Base-by-base conservation (phyloP, 2,329 filamentous ascomycete species). In the Geosmithia flava region DNA sequence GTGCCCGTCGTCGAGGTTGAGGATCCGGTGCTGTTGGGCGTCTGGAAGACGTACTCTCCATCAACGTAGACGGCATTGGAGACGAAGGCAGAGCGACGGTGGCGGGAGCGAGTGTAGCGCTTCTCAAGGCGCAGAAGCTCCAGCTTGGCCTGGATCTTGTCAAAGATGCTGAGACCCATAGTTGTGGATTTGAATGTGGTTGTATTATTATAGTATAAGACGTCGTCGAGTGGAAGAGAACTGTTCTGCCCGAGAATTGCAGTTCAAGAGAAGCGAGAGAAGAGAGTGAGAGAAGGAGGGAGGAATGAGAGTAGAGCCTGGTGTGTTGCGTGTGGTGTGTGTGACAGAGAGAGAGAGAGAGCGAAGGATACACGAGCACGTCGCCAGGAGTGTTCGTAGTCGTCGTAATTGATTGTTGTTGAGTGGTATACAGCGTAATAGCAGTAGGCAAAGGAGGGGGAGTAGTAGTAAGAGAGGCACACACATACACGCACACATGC, bases 101-200 rank as follows among this genome's bases (percentile, higher is more conserved):
- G 69, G 59, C 91, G 88, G 63, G 88, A 85, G 59, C 85, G 85
- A 47, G 90, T 94, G 74, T 97, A 97, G 58, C 88, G 85, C 71
- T 96, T 85, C 71, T 97, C 91, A 56, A 97, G 83, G 46, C 89
- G 87, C 75, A 95, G 93, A 60, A 97, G 80, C 74, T 97, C 89
- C 59, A 94, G 72, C 73, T 85, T 80, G 51, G 78, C 74, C 57
- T 81, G 74, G 62, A 82, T 75, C 62, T 75, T 73, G 51, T 78
- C 72, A 57, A 83, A 59, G 58, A 82, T 59, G 57, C 69, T 70
- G 58, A 71, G 67, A 46, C 68, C 70, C 71, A 75, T 75, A 16
- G n/a, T n/a, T 42, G n/a, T n/a, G 40, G 40, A 7, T 42, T 3
- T 42, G 19, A 3, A 7, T 3, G 33, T 37, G 33, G 33, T 3